A percentile compares a stretch with the other conserved stretches of the same genome.
These are phyloP conservation scores for Eucalyptus regnans DNA, from an alignment of 345 rosid species.

Conservation along the genomic window DNA sequence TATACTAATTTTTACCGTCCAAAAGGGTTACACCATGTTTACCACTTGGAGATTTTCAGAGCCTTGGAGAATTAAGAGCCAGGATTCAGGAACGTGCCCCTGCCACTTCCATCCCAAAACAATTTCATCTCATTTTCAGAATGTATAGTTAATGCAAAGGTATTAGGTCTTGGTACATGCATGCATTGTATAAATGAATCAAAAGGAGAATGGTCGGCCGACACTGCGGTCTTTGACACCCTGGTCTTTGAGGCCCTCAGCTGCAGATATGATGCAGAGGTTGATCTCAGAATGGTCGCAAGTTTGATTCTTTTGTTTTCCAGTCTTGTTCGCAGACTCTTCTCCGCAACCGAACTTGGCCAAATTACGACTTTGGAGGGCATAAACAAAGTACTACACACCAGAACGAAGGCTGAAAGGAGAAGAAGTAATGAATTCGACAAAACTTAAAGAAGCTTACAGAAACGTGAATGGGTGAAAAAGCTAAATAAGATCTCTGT, in stretches of 20 bases:
- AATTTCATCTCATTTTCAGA: background rate
- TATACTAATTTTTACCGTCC: background rate
- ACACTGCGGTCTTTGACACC: background rate
- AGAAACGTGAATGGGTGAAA: background rate
- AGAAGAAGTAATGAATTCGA: background rate
- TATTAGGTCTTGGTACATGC: background rate
- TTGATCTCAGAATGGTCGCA: background rate
- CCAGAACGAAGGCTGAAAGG: background rate
- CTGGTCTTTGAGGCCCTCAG: background rate
- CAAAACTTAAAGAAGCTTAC: background rate
- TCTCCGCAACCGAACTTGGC: background rate
- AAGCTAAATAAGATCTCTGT: background rate
- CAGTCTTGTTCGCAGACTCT: background rate
- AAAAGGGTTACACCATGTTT: background rate
- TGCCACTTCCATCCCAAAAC: background rate
- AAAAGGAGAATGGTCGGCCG: background rate
- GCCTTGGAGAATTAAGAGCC: background rate
- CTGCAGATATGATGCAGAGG: background rate
- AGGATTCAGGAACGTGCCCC: background rate
- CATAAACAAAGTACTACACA: background rate
- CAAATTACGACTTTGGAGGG: background rate
- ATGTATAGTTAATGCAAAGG: background rate
- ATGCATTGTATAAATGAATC: background rate
- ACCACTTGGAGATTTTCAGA: background rate
- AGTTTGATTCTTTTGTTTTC: background rate